Percentiles rank a stretch among this genome's conserved stretches.
Evolutionary conservation across 805 yeast species (phyloP).

Genomic region (Limtongia smithiae): DNA sequence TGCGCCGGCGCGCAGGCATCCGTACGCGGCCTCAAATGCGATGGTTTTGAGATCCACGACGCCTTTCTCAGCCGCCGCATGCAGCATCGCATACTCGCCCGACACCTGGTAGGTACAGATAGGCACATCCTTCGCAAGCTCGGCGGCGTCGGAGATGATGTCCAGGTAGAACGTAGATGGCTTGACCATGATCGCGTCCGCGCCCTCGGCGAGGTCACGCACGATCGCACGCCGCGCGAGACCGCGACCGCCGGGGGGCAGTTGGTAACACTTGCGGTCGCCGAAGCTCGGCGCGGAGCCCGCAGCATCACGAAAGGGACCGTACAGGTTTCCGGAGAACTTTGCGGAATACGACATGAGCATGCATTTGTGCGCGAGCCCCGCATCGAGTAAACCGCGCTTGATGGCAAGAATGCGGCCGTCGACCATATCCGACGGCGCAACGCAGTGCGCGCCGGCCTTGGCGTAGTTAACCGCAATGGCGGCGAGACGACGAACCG

Average conservation of each 20-base stretch:
- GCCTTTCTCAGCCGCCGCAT: conserved; percentile 97
- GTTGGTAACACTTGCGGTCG: conserved; percentile 87
- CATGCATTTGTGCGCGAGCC: conserved; percentile 80
- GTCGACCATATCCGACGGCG: conserved; percentile 97
- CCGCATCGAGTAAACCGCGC: conserved; percentile 71
- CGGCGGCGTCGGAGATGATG: conserved; percentile 81
- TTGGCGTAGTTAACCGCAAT: conserved; percentile 93
- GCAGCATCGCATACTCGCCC: conserved; percentile 97
- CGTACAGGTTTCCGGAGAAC: conserved; percentile 85
- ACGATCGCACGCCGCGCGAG: conserved; percentile 85
- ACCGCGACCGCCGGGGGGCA: conserved; percentile 90
- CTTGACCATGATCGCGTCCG: conserved; percentile 92
- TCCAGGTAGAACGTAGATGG: conserved; percentile 96
- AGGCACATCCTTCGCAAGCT: conserved; percentile 78
- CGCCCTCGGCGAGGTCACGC: conserved; percentile 87
- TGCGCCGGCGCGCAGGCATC: conserved; percentile 94
- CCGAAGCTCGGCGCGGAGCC: conserved; percentile 86
- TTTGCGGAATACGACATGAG: conserved; percentile 94
- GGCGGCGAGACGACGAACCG: conserved; percentile 82
- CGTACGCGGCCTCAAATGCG: conserved; percentile 82
- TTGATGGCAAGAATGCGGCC: conserved; percentile 90
- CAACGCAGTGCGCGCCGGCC: conserved; percentile 94
- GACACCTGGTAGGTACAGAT: conserved; percentile 93
- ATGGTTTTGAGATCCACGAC: conserved; percentile 75
- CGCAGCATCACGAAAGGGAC: conserved; percentile 98